Evolutionary conservation across 2,329 filamentous ascomycete genomes (phyloP).

Genomic region (Diaporthe longicolla): DNA sequence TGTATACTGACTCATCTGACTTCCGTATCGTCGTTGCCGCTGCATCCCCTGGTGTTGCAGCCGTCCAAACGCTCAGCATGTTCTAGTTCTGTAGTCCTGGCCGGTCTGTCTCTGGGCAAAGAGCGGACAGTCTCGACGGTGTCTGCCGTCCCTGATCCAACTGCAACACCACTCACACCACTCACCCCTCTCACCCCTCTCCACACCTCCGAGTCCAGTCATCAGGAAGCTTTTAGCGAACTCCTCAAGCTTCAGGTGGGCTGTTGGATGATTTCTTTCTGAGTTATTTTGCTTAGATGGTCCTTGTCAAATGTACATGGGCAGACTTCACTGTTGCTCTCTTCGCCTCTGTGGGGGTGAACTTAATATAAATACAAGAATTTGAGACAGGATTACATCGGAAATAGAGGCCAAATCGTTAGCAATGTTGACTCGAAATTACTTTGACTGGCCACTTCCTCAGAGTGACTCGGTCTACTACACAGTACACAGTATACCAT

Average conservation of each 20-base stretch:
- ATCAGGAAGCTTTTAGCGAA: constrained; percentile 8
- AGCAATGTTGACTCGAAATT: not conserved
- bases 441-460: not conserved
- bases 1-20: constrained; percentile 1
- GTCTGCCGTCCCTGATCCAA: constrained; percentile 2
- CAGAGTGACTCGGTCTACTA: not conserved
- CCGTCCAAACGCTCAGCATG: not conserved
- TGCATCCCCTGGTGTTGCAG: not conserved
- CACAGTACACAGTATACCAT: too few relatives aligned
- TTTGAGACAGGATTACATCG: not conserved
- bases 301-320: not conserved
- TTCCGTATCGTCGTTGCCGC: not conserved
- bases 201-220: not conserved
- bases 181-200: not conserved
- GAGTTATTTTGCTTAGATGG: too few relatives aligned
- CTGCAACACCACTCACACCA: constrained; percentile 31
- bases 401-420: too few relatives aligned
- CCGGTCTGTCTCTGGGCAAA: not conserved
- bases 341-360: not conserved
- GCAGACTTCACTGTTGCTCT: not conserved
- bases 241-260: not conserved
- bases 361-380: too few relatives aligned
- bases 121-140: constrained; percentile 12
- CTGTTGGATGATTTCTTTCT: too few relatives aligned
- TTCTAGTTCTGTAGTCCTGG: not conserved